phyloP scores from a whole-genome alignment of 2,329 filamentous ascomycete species.

The Fusarium buharicum region DNA sequence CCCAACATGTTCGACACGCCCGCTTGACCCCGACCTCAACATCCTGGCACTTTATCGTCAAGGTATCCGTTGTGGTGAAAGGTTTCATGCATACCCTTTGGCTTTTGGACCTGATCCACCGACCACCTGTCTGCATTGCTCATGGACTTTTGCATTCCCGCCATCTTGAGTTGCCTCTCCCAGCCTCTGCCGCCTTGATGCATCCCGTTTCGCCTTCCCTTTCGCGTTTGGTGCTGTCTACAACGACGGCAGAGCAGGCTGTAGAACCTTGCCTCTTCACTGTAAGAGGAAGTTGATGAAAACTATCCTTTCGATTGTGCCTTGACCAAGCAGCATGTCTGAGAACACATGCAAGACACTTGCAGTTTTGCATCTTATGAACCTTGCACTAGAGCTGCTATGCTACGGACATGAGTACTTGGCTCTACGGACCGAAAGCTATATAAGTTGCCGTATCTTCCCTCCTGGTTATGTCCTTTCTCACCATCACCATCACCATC shows the following conservation, averaged over 20 bases:
- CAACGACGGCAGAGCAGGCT: conserved; percentile 16
- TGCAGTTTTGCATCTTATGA: conserved; percentile 6
- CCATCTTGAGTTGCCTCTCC: conserved; percentile 11
- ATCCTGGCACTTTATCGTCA: conserved; percentile 29
- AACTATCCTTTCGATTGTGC: conserved; percentile 21
- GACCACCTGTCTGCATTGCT: conserved; percentile 15
- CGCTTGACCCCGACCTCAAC: neutral
- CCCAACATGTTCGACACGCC: neutral
- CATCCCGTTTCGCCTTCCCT: conserved; percentile 36
- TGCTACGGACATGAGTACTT: conserved; percentile 2
- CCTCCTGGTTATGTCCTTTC: conserved; percentile 6
- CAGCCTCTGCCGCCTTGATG: conserved; percentile 7
- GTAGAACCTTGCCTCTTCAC: conserved; percentile 17
- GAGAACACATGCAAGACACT: conserved; percentile 9
- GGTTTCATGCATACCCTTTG: conserved; percentile 17
- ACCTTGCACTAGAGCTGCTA: neutral
- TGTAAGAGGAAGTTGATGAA: conserved; percentile 42
- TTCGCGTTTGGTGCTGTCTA: conserved; percentile 35
- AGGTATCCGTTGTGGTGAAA: conserved; percentile 19
- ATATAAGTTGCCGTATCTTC: conserved; percentile 37
- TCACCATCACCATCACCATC: conserved; percentile 25
- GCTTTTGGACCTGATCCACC: conserved; percentile 7
- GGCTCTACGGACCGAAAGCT: conserved; percentile 3
- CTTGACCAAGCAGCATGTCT: conserved; percentile 8
- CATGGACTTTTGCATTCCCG: conserved; percentile 40